These are phyloP conservation scores for Byssothecium circinans DNA, from an alignment of 2,329 filamentous ascomycete genomes.

Conservation along the genomic window DNA sequence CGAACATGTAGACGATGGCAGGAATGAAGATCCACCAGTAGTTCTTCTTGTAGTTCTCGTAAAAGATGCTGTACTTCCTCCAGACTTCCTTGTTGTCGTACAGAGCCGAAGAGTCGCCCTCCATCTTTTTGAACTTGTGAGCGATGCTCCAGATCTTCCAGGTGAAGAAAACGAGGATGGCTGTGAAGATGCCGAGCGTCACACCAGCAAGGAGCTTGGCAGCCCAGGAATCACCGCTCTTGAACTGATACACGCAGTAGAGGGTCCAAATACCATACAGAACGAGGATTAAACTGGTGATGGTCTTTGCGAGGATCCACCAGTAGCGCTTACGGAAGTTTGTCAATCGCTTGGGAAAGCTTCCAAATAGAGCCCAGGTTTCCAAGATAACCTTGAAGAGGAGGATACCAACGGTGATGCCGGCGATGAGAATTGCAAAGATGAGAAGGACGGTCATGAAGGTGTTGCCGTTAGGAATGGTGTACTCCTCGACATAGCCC, in stretches of 20 bases:
- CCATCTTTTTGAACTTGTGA: conserved; percentile 68
- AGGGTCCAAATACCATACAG: conserved; percentile 94
- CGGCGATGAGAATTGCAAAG: conserved; percentile 82
- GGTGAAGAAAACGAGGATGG: conserved; percentile 77
- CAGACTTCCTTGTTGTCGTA: conserved; percentile 90
- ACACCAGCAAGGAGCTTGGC: conserved; percentile 81
- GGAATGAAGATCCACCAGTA: conserved; percentile 99
- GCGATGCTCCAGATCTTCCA: conserved; percentile 81
- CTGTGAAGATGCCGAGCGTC: conserved; percentile 80
- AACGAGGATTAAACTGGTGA: conserved; percentile 86
- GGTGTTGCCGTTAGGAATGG: conserved; percentile 83
- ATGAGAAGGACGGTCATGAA: conserved; percentile 95
- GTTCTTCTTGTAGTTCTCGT: conserved; percentile 89
- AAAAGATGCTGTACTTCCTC: conserved; percentile 96
- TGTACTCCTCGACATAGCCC: conserved; percentile 79
- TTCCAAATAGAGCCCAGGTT: conserved; percentile 85
- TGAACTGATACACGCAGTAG: conserved; percentile 96
- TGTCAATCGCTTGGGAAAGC: conserved; percentile 75
- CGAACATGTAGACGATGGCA: conserved; percentile 84
- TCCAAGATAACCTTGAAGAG: conserved; percentile 91
- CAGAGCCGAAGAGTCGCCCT: conserved; percentile 72
- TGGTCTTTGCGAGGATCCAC: conserved; percentile 84
- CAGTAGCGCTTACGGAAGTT: conserved; percentile 96
- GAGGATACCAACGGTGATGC: conserved; percentile 82
- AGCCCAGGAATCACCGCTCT: conserved; percentile 89